A percentile compares a stretch with the other conserved stretches of the same genome.
Conservation (phyloP, 257 asterid genomes). For the Apocynum venetum region DNA sequence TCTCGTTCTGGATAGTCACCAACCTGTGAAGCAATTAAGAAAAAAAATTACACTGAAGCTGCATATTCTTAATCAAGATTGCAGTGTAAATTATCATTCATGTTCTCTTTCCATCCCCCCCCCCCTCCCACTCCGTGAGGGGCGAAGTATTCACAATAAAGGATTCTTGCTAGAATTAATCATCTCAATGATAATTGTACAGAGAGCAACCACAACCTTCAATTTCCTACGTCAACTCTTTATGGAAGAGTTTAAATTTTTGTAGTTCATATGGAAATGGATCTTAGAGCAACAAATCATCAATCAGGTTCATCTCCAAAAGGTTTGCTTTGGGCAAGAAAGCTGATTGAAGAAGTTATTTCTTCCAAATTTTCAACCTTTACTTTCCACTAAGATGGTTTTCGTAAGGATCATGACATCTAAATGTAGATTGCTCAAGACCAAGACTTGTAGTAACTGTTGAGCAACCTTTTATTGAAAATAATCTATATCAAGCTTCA, state of each 20-base stretch:
- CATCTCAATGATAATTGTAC: background rate
- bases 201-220: background rate
- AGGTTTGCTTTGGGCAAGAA: background rate
- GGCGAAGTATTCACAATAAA: background rate
- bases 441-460: too few species aligned
- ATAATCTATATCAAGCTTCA: background rate
- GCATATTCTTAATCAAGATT: background rate
- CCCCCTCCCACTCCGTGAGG: too few species aligned
- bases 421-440: background rate
- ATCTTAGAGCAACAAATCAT: background rate
- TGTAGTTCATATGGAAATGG: background rate
- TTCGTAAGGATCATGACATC: background rate
- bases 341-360: background rate
- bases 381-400: too few species aligned
- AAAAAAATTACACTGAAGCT: conserved; percentile 1
- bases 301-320: background rate
- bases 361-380: background rate
- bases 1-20: conserved; percentile 90
- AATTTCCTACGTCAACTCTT: too few species aligned
- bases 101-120: background rate
- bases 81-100: background rate
- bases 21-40: conserved; percentile 40
- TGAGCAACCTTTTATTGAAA: background rate
- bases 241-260: background rate
- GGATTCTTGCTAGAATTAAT: background rate